These are phyloP conservation scores for Leccinum variicolor DNA, from an alignment of 768 basidiomycete genomes.

Conservation along the genomic window DNA sequence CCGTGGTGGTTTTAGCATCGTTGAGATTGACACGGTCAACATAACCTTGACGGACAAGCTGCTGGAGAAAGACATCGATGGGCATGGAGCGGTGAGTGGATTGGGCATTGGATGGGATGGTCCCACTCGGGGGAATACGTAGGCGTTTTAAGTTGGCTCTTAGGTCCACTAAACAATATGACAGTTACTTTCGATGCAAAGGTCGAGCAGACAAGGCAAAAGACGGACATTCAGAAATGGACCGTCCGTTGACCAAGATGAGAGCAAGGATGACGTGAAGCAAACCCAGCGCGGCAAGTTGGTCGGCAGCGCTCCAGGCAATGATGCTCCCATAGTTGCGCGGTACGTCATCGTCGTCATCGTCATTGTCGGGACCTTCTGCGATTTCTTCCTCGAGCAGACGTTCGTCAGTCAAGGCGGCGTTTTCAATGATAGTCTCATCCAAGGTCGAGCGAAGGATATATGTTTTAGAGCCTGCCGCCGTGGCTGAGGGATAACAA, in stretches of 20 bases:
- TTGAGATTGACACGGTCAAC: conserved; percentile 65
- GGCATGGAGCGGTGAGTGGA: conserved; percentile 49
- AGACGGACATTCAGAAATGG: conserved; percentile 64
- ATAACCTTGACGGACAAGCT: conserved; percentile 69
- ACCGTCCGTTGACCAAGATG: conserved; percentile 77
- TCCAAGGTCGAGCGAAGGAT: conserved; percentile 78
- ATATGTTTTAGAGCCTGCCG: conserved; percentile 71
- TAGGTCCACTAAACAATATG: conserved; percentile 56
- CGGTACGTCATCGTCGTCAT: conserved; percentile 47
- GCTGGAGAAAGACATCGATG: conserved; percentile 63
- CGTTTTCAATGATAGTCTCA: conserved; percentile 55
- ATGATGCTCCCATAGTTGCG: conserved; percentile 66
- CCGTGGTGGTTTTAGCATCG: conserved; percentile 41
- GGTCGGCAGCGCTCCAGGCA: conserved; percentile 52
- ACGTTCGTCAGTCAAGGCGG: conserved; percentile 46
- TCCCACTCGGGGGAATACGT: conserved; percentile 48
- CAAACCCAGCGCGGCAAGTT: conserved; percentile 43
- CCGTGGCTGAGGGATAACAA: conserved; percentile 32
- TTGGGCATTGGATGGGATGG: conserved; percentile 50
- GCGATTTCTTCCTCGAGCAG: conserved; percentile 48
- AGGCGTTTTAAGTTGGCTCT: conserved; percentile 67
- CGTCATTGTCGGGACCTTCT: conserved; percentile 44
- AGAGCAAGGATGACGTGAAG: conserved; percentile 80
- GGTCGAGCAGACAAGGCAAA: background rate
- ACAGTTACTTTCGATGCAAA: background rate